Evolutionary conservation across 1,139 yeast species (phyloP).

Genomic region (Diutina ranongensis): DNA sequence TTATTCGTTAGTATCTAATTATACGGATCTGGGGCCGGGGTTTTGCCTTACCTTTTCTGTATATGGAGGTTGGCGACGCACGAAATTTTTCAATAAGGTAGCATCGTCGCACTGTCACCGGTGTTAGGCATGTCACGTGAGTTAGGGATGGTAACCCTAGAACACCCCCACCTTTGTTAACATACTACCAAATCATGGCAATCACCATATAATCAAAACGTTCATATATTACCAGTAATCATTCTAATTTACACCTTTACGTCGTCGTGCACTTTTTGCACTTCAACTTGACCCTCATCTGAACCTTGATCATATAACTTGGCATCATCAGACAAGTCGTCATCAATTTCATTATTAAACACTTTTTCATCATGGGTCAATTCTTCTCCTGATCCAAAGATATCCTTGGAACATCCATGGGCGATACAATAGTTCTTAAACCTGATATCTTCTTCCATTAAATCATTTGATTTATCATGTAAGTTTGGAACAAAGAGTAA

Average conservation of each 20-base stretch:
- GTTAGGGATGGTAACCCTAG: neutral
- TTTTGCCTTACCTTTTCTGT: neutral
- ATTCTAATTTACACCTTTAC: too few species aligned
- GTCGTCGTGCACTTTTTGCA: too few species aligned
- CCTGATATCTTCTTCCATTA: slow-evolving; percentile 51
- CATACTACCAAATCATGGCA: too few species aligned
- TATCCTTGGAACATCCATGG: slow-evolving; percentile 13
- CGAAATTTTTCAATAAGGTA: neutral
- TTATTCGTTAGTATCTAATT: neutral
- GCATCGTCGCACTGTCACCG: neutral
- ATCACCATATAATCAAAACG: too few species aligned
- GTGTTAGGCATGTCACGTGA: neutral
- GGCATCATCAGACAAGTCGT: neutral
- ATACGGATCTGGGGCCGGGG: neutral
- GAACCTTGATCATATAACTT: too few species aligned
- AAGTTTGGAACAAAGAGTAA: slow-evolving; percentile 57
- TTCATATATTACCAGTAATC: too few species aligned
- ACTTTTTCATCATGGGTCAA: neutral
- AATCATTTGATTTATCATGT: slow-evolving; percentile 40
- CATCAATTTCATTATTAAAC: neutral
- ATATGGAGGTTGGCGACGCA: neutral
- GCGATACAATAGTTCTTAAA: slow-evolving; percentile 46
- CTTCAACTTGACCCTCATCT: too few species aligned
- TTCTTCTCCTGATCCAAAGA: slow-evolving; percentile 31
- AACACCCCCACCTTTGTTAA: neutral